phyloP scores from a whole-genome alignment of 1,284 basidiomycete species.

The Phellinidium pouzarii region DNA sequence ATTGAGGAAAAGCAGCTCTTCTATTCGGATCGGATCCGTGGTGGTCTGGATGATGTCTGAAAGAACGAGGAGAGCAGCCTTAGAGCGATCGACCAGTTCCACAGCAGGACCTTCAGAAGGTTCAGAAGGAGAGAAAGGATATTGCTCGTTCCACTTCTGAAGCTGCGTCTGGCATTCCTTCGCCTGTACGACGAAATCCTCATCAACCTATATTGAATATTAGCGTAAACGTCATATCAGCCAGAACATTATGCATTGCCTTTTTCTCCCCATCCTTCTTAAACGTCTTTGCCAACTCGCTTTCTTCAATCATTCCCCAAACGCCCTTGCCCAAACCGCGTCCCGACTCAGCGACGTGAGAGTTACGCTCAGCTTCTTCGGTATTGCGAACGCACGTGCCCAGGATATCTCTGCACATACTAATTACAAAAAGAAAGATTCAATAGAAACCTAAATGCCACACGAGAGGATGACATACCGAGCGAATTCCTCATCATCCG shows the following conservation, averaged over 20 bases:
- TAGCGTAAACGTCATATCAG: background rate
- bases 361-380: constrained; percentile 62
- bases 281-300: constrained; percentile 65
- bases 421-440: constrained; percentile 23
- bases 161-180: constrained; percentile 42
- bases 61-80: constrained; percentile 51
- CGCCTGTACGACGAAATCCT: constrained; percentile 48
- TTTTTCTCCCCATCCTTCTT: constrained; percentile 55
- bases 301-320: constrained; percentile 78
- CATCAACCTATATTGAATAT: constrained; percentile 36
- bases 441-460: background rate
- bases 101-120: constrained; percentile 21
- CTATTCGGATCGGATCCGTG: constrained; percentile 51
- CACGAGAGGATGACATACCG: constrained; percentile 34
- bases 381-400: constrained; percentile 88
- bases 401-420: constrained; percentile 72
- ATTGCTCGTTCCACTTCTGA: constrained; percentile 36
- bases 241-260: constrained; percentile 30
- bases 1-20: constrained; percentile 64
- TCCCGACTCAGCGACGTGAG: constrained; percentile 29
- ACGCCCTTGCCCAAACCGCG: constrained; percentile 53
- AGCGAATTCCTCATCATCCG: constrained; percentile 86
- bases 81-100: constrained; percentile 43
- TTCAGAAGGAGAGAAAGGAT: constrained; percentile 32
- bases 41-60: constrained; percentile 51